phyloP scores from a whole-genome alignment of 495 filamentous ascomycete species.

The Letharia columbiana region DNA sequence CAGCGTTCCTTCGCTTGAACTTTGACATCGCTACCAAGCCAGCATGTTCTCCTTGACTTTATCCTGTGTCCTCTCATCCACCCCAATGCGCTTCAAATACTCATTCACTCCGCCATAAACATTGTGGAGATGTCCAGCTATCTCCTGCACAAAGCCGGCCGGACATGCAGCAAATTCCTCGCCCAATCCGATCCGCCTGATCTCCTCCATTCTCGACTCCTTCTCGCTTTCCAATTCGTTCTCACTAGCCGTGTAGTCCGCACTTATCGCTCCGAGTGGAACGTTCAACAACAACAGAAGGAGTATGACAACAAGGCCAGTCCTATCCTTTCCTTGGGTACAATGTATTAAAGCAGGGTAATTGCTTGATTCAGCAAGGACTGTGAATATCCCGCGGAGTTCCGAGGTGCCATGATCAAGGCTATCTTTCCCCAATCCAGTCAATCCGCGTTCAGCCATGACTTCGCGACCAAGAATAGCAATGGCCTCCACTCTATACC shows the following conservation, averaged over 20 bases:
- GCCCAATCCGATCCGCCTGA: conserved; percentile 55
- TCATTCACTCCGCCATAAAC: conserved; percentile 51
- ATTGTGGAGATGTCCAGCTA: conserved; percentile 42
- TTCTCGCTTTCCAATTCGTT: conserved; percentile 51
- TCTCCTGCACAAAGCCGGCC: conserved; percentile 42
- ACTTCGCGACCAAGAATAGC: conserved; percentile 56
- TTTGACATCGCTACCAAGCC: not conserved
- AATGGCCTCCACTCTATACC: conserved; percentile 60
- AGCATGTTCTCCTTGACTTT: conserved; percentile 26
- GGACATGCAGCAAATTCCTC: conserved; percentile 61
- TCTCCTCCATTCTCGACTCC: conserved; percentile 56
- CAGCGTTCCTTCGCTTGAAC: not conserved
- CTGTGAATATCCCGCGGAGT: conserved; percentile 49
- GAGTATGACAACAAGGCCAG: conserved; percentile 62
- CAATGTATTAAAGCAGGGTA: conserved; percentile 69
- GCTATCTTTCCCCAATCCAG: conserved; percentile 56
- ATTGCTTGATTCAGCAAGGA: conserved; percentile 36
- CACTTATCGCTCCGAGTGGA: conserved; percentile 44
- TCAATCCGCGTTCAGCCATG: conserved; percentile 58
- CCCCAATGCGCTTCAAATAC: conserved; percentile 55
- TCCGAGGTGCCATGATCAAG: conserved; percentile 55
- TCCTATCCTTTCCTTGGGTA: conserved; percentile 83
- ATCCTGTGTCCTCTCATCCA: conserved; percentile 36
- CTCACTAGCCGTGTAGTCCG: conserved; percentile 62
- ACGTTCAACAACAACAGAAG: conserved; percentile 49